phyloP scores from a whole-genome alignment of 768 basidiomycete species.

The Trametes cingulata region DNA sequence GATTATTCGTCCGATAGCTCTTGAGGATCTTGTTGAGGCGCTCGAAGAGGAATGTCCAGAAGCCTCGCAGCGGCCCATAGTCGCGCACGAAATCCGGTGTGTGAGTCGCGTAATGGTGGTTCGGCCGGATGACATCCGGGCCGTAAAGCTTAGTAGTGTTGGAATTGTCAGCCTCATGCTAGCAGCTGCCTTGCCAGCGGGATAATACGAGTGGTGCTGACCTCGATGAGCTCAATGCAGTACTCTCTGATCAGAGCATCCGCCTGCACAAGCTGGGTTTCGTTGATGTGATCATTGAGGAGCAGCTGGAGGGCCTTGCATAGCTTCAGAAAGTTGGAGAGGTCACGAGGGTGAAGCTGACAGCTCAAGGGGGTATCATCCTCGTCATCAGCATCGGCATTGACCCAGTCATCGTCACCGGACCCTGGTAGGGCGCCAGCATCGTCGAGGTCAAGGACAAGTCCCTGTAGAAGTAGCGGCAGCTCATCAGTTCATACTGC shows the following conservation, averaged over 20 bases:
- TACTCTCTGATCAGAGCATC: slow-evolving; percentile 29
- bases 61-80: slow-evolving; percentile 39
- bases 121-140: slow-evolving; percentile 33
- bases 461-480: slow-evolving; percentile 4
- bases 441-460: slow-evolving; percentile 7
- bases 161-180: too few relatives aligned
- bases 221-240: slow-evolving; percentile 23
- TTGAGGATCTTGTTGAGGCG: slow-evolving; percentile 36
- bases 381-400: background rate
- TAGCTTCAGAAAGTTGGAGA: slow-evolving; percentile 10
- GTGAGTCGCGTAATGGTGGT: slow-evolving; percentile 41
- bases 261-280: background rate
- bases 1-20: slow-evolving; percentile 29
- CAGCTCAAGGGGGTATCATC: background rate
- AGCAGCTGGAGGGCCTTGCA: slow-evolving; percentile 3
- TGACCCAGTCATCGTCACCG: background rate
- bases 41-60: slow-evolving; percentile 37
- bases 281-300: slow-evolving; percentile 10
- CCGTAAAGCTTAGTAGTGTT: slow-evolving; percentile 34
- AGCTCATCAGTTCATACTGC: too few relatives aligned
- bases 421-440: background rate
- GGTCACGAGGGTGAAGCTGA: slow-evolving; percentile 3
- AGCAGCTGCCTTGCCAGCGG: slow-evolving; percentile 6
- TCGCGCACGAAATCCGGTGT: slow-evolving; percentile 27
- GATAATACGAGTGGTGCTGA: background rate